Evolutionary conservation across 2,329 filamentous ascomycete species (phyloP).

Genomic region (Pseudocercospora macadamiae): DNA sequence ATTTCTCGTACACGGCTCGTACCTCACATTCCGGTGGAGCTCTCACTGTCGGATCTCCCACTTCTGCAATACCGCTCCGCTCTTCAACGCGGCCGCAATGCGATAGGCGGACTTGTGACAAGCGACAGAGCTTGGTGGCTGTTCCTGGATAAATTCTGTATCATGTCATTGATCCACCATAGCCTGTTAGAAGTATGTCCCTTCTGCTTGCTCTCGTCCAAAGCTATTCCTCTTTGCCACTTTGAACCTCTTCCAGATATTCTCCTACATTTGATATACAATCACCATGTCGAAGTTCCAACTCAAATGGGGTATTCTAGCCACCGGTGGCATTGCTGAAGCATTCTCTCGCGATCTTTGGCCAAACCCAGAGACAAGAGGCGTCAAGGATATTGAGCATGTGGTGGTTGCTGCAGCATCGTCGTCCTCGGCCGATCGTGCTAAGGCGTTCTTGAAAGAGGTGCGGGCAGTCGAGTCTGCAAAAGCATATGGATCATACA

Average conservation of each 20-base stretch:
- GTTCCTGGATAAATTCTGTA: not conserved
- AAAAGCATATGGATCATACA: slow-evolving; percentile 77
- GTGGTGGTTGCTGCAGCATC: slow-evolving; percentile 79
- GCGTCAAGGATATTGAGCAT: slow-evolving; percentile 73
- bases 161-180: slow-evolving; percentile 3
- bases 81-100: not conserved
- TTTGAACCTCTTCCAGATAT: not conserved
- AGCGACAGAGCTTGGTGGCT: not conserved
- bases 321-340: slow-evolving; percentile 53
- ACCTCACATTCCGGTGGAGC: not conserved
- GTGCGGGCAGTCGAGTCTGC: slow-evolving; percentile 69
- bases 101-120: not conserved
- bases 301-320: slow-evolving; percentile 49
- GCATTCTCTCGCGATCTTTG: slow-evolving; percentile 76
- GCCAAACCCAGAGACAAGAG: slow-evolving; percentile 69
- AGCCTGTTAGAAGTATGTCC: not conserved
- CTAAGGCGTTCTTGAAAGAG: slow-evolving; percentile 71
- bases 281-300: slow-evolving; percentile 38
- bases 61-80: not conserved
- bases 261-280: not conserved
- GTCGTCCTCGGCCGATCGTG: slow-evolving; percentile 70
- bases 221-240: not conserved
- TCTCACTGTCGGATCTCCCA: not conserved
- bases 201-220: not conserved
- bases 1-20: not conserved